These are phyloP conservation scores for Leccinum fallax DNA, from an alignment of 1,284 basidiomycete species.

Conservation along the genomic window DNA sequence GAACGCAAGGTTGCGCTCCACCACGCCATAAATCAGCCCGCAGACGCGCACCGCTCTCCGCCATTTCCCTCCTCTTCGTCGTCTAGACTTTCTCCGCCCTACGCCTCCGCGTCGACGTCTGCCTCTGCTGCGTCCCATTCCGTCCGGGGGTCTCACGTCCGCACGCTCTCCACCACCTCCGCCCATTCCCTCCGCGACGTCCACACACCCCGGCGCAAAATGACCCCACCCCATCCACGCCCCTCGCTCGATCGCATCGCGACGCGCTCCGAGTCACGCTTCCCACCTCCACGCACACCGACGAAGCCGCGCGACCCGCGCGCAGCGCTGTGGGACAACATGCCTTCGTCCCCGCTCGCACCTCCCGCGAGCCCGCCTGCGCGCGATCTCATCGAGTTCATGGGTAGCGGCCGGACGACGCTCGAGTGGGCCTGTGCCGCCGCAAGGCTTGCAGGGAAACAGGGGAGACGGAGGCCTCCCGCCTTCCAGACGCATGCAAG, in stretches of 20 bases:
- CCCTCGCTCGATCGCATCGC: conserved; percentile 63
- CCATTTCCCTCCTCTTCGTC: conserved; percentile 18
- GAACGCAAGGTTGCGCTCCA: conserved; percentile 64
- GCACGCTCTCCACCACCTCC: conserved; percentile 3
- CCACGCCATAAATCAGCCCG: conserved; percentile 36
- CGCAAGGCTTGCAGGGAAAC: conserved; percentile 41
- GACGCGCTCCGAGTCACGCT: conserved; percentile 55
- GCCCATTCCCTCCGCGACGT: conserved; percentile 11
- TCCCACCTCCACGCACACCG: conserved; percentile 47
- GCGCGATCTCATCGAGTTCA: conserved; percentile 52
- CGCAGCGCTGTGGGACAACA: conserved; percentile 61
- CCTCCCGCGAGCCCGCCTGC: conserved; percentile 52
- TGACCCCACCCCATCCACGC: conserved; percentile 32
- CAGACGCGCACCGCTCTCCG: conserved; percentile 13
- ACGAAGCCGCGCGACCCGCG: conserved; percentile 41
- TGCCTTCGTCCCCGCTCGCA: conserved; percentile 67
- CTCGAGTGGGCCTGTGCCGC: conserved; percentile 76
- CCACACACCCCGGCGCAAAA: conserved; percentile 29
- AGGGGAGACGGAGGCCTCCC: conserved; percentile 11
- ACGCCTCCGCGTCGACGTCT: not conserved
- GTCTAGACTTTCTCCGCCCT: not conserved
- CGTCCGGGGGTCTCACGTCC: not conserved
- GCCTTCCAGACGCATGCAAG: not conserved
- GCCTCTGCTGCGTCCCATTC: not conserved
- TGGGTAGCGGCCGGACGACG: conserved; percentile 44